phyloP scores from a whole-genome alignment of 192 early-diverging fungal species.

The Helicostylum pulchrum region DNA sequence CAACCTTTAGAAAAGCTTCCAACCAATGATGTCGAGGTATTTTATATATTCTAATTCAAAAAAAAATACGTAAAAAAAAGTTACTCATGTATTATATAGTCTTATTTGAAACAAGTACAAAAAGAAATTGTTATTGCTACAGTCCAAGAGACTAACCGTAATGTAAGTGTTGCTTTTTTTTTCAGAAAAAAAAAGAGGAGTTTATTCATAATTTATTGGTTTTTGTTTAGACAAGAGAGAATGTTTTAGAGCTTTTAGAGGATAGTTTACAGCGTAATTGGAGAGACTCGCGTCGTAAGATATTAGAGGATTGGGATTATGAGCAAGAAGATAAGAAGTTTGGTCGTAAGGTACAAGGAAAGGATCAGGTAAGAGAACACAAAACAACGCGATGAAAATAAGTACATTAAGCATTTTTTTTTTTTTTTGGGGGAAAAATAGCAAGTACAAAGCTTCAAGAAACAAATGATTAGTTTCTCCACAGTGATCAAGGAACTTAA shows the following conservation, averaged over 20 bases:
- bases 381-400: not conserved
- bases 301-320: conserved; percentile 10
- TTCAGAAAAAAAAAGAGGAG: not conserved
- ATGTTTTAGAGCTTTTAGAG: not conserved
- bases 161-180: not conserved
- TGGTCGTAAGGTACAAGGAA: not conserved
- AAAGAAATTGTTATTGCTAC: not conserved
- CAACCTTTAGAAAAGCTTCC: not conserved
- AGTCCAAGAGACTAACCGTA: not conserved
- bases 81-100: not conserved
- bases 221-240: not conserved
- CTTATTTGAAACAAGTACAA: conserved; percentile 6
- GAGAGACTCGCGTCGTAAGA: conserved; percentile 4
- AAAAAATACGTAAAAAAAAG: too few species aligned
- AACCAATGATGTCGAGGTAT: conserved; percentile 1
- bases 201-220: not conserved
- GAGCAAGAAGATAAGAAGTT: conserved; percentile 8
- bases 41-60: too few species aligned
- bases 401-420: not conserved
- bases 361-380: not conserved
- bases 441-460: not conserved
- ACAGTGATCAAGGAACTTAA: not conserved
- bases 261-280: conserved; percentile 7
- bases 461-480: not conserved
- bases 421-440: not conserved